Base-by-base conservation (phyloP, 257 asterid species). In the Lithospermum erythrorhizon region DNA sequence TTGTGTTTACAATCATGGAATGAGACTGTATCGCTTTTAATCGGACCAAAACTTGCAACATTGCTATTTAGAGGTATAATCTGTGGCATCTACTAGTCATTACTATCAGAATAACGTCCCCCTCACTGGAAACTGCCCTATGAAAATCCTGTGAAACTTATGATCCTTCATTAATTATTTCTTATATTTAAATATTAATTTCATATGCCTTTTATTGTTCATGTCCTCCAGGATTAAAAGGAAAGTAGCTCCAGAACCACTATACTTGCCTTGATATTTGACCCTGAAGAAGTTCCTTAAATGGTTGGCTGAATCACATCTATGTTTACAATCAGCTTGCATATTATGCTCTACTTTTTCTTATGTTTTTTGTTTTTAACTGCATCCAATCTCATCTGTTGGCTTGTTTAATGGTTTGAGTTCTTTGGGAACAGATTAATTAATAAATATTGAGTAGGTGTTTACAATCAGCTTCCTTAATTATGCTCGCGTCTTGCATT, bases 181-280 rank as follows among this genome's bases (percentile, higher is more conserved):
- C 1, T 3, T 45, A 2, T 10, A 16, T 18, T 19, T 53, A 29
- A 63, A 13, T 10, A 58, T 55, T 24, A 18, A 45, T 57, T 61
- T 61, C 17, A 55, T 57, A 25, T 10, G 32, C 32, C 32, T 17
- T 49, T 15, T 13, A 11, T 24, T 15, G 35, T 41, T 16, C 21
- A 18, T 59, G 27, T 51, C 18, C 65, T 66, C 68, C 83, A 87
- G 95, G 90, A 80, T 80, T 51, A 74, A 72, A 70, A 77, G 90
- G 73, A 78, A 74, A 57, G 83, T 77, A 52, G 79, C 75, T 30
- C 87, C 83, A 5, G 87, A 80, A 70, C 87, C 95, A 19, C 68
- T 84, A 24, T 84, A 82, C 60, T 61, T 24, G 17, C 30, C 60
- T 56, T 56, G 60, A 56, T 21, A 41, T 30, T 6, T 16, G 17